Evolutionary conservation across 1,284 basidiomycete species (phyloP), one percentile per base, ranked within the genome.

Genomic region (Microbotryum saponariae): DNA sequence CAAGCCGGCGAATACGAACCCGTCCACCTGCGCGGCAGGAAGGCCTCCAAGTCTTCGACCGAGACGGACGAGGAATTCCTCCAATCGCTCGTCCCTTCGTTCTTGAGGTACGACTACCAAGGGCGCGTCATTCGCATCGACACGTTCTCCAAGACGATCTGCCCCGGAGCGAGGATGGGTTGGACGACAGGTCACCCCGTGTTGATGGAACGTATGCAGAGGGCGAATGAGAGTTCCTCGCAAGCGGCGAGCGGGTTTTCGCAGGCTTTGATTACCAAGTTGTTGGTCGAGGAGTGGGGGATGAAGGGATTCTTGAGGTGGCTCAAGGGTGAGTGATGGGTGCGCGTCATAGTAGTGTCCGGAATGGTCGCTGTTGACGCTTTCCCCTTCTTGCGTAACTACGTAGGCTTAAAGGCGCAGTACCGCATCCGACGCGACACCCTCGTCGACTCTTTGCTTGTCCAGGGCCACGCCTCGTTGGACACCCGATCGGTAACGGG

Each of bases 111-210:
- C 66, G 88, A 90, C 73, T 83, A 83, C 63, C 83, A 90, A 74
- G 88, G 87, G 3, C 82, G 88, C 23, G 88, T 90, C 37, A 81
- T 90, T 55, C 84, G 87, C 4, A 75, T 89, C 31, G 87, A 89
- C 72, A 84, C 86, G 0, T 89, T 90, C 74, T 88, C 85, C 37
- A 90, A 84, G 85, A 87, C 84, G 2, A 82, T 89, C 57, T 86
- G 85, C 1, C 88, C 88, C 4, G 89, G 88, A 1, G 82, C 82
- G 58, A 82, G 88, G 7, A 76, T 90, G 14, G 88, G 89, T 1
- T 91, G 85, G 85, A 85, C 86, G 72, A 89, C 87, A 0, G 74
- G 71, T 71, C 83, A 82, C 70, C 81, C 84, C 9, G 33, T 82
- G 48, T 85, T 87, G 71, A 84, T 85, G 12, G 88, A 91, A 71